These are phyloP conservation scores for Ceratobasidium sp. DNA, from an alignment of 1,284 basidiomycete species.

Conservation along the genomic window DNA sequence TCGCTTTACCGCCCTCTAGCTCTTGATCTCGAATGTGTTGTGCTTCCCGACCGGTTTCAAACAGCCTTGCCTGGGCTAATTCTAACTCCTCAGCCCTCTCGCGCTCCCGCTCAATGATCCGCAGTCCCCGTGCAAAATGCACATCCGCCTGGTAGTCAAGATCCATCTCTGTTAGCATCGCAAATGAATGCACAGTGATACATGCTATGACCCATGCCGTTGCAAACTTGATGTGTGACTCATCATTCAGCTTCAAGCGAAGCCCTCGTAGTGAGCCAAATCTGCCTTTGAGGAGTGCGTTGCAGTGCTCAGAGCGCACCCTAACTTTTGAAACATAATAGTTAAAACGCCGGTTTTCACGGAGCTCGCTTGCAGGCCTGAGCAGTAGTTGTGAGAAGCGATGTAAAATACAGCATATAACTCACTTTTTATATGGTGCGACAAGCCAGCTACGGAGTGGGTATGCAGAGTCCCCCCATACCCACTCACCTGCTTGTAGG, in stretches of 20 bases:
- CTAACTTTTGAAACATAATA: slow-evolving; percentile 55
- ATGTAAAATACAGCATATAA: neutral
- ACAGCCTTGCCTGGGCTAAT: too few relatives aligned
- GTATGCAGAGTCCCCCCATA: slow-evolving; percentile 62
- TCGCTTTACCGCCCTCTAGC: too few relatives aligned
- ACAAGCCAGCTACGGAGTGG: slow-evolving; percentile 53
- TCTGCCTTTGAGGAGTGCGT: slow-evolving; percentile 58
- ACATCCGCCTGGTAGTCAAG: too few relatives aligned
- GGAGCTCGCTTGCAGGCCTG: slow-evolving; percentile 53
- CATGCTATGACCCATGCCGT: neutral
- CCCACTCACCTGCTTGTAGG: slow-evolving; percentile 55
- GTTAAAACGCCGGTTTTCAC: slow-evolving; percentile 56
- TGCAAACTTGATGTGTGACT: neutral
- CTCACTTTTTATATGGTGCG: slow-evolving; percentile 52
- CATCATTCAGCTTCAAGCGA: slow-evolving; percentile 52
- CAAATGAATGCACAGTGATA: neutral
- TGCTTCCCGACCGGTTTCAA: too few relatives aligned
- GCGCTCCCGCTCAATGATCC: too few relatives aligned
- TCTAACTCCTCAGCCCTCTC: too few relatives aligned
- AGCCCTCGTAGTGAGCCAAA: slow-evolving; percentile 57
- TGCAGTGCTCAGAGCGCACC: slow-evolving; percentile 58
- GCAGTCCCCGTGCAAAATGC: too few relatives aligned
- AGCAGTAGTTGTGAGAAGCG: slow-evolving; percentile 29
- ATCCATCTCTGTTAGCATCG: neutral
- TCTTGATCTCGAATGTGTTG: too few relatives aligned